These are phyloP conservation scores for Melocanna baccifera DNA, from an alignment of 176 grass and related monocot species.

Conservation along the genomic window DNA sequence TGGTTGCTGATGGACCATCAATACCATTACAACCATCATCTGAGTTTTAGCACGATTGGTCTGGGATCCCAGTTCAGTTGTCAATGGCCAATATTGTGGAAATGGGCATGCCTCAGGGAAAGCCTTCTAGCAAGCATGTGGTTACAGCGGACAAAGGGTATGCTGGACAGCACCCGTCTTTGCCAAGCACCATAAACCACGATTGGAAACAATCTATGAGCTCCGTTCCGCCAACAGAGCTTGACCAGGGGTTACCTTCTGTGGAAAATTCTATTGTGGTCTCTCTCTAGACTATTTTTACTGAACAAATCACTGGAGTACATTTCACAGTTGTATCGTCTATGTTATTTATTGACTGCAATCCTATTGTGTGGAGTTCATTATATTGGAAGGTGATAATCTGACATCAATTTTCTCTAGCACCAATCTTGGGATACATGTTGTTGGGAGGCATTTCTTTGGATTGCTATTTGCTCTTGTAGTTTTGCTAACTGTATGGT, in stretches of 20 bases:
- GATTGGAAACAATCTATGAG: conserved; percentile 47
- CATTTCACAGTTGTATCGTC: conserved; percentile 1
- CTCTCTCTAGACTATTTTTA: background rate
- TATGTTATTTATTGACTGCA: conserved; percentile 40
- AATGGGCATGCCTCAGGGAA: conserved; percentile 73
- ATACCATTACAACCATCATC: conserved; percentile 54
- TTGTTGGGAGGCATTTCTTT: conserved; percentile 70
- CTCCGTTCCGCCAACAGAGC: conserved; percentile 38
- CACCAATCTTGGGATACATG: conserved; percentile 43
- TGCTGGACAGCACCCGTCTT: conserved; percentile 62
- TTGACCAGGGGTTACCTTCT: conserved; percentile 43
- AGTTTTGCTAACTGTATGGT: conserved; percentile 84
- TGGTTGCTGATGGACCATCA: conserved; percentile 51
- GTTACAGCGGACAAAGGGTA: conserved; percentile 59
- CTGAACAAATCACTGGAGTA: background rate
- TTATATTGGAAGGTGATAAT: conserved; percentile 95
- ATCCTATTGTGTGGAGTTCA: conserved; percentile 96
- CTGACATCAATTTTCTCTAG: conserved; percentile 73
- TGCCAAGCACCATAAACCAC: conserved; percentile 41
- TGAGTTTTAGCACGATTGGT: conserved; percentile 72
- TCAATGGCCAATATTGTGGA: conserved; percentile 98
- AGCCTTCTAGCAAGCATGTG: conserved; percentile 39
- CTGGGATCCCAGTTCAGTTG: conserved; percentile 66
- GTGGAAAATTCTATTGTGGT: conserved; percentile 46
- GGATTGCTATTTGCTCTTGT: conserved; percentile 73